Base-by-base conservation (phyloP, 2,329 filamentous ascomycete genomes). In the Monosporascus sp. region DNA sequence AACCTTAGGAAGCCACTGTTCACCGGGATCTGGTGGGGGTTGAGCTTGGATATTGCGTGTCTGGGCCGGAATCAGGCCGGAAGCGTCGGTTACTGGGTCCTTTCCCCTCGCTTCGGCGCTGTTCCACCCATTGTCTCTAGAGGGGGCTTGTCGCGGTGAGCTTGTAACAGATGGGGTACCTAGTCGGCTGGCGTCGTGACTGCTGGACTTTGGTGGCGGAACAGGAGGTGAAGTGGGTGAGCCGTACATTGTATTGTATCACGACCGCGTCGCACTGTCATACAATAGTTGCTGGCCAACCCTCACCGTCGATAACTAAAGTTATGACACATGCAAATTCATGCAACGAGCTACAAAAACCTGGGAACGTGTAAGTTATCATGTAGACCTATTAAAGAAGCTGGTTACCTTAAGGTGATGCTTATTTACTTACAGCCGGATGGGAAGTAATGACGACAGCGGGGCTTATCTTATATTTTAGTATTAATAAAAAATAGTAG, bases 1-100 rank as follows among this genome's bases (percentile, higher is more conserved):
- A 14, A 84, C 74, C 55, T 82, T 80, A 1, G 91, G 91, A 3
- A 96, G 77, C 91, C 91, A 96, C 57, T 85, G 81, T 50, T 88
- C 83, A 20, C 85, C 83, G 0, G 82, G 82, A 59, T 86, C 83
- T 3, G 76, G 72, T 41, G 77, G 71, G 2, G 68, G 64, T 17
- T 72, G 68, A 39, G 70, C 65, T n/a, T 44, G 57, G 55, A 53
- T 58, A 48, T 48, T 53, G 51, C 31, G 52, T 46, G 52, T 52
- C 24, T 59, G 59, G 14, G 64, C 65, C 7, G 59, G 65, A 25
- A 68, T 68, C 53, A 69, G 47, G 20, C 67, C 66, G 6, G 67
- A 66, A 7, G 65, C 59, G 35, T 66, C 65, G 3, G 57, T 55
- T 2, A 61, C 53, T 17, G 57, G 25, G 2, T 55, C 56, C 37